phyloP scores from a whole-genome alignment of 2,329 filamentous ascomycete genomes.

The Ophiostoma sp. region DNA sequence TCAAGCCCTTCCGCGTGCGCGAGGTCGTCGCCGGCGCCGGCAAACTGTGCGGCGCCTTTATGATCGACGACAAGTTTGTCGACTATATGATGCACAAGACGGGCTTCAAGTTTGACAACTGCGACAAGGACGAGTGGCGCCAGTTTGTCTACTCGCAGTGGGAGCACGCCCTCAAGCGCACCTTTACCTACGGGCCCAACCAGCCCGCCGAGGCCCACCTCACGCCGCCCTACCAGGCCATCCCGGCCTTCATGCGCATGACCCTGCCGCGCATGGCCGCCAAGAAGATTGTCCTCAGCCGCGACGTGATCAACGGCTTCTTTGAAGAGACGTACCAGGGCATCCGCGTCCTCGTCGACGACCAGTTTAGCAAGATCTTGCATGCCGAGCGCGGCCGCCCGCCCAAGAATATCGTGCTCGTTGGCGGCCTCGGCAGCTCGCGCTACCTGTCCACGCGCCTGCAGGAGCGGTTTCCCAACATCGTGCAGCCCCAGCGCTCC shows the following conservation, averaged over 20 bases:
- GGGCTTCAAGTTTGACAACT: conserved; percentile 41
- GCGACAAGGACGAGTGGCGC: conserved; percentile 38
- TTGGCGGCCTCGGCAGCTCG: conserved; percentile 46
- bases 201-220: conserved; percentile 1
- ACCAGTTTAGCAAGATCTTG: conserved; percentile 17
- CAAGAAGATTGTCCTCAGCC: background rate
- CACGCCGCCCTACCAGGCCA: conserved; percentile 3
- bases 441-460: conserved; percentile 40
- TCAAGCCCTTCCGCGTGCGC: conserved; percentile 38
- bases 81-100: conserved; percentile 41
- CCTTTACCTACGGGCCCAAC: conserved; percentile 29
- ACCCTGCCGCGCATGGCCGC: background rate
- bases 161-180: conserved; percentile 33
- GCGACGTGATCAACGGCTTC: conserved; percentile 32
- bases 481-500: conserved; percentile 45
- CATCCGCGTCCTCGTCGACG: conserved; percentile 40
- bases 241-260: background rate
- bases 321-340: conserved; percentile 36
- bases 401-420: conserved; percentile 40
- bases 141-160: conserved; percentile 43
- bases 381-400: conserved; percentile 17
- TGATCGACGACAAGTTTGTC: conserved; percentile 45
- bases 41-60: conserved; percentile 45
- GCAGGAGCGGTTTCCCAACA: conserved; percentile 35
- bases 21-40: conserved; percentile 47